Evolutionary conservation across 2,329 filamentous ascomycete species (phyloP).

Genomic region (Aspergillus pseudoviridinutans): DNA sequence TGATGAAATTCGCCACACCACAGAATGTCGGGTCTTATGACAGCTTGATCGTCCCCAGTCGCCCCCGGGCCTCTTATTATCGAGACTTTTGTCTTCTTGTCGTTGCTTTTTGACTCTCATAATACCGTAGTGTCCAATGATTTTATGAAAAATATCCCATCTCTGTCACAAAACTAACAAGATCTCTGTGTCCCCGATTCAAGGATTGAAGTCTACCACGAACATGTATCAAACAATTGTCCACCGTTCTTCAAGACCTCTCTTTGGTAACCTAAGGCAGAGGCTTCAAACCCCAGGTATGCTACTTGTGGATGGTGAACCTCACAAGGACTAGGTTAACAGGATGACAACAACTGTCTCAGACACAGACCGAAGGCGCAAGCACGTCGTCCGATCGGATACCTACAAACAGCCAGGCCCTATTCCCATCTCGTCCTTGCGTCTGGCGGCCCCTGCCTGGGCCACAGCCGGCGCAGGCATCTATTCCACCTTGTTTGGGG

Average conservation of each 20-base stretch:
- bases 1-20: background rate
- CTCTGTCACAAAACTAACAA: background rate
- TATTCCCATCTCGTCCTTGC: constrained; percentile 3
- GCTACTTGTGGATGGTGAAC: background rate
- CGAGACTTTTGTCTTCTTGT: background rate
- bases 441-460: constrained; percentile 6
- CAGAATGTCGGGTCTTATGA: background rate
- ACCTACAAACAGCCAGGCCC: background rate
- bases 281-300: background rate
- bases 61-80: background rate
- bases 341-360: background rate
- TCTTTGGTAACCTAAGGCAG: background rate
- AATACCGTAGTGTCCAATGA: background rate
- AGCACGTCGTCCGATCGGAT: background rate
- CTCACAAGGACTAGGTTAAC: background rate
- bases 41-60: background rate
- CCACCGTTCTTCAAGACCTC: background rate
- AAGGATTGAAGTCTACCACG: too few relatives aligned
- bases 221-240: background rate
- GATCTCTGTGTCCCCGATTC: background rate
- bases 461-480: constrained; percentile 5
- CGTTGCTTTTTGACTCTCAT: background rate
- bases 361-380: background rate
- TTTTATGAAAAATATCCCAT: background rate
- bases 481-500: constrained; percentile 7